phyloP scores from a whole-genome alignment of 2,329 filamentous ascomycete genomes.

The Colletotrichum musae region DNA sequence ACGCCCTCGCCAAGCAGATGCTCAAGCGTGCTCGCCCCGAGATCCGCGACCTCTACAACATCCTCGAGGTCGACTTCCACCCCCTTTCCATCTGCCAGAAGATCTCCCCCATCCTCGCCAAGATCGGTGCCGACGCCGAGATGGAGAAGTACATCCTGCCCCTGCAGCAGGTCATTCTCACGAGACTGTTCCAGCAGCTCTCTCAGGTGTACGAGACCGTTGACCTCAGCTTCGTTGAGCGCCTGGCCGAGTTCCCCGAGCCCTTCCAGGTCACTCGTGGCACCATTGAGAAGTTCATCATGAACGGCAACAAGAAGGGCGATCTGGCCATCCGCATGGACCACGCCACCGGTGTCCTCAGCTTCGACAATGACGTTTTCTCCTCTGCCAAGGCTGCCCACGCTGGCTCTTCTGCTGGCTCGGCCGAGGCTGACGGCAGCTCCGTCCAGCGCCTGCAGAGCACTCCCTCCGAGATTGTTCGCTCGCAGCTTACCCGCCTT shows the following conservation, averaged over 20 bases:
- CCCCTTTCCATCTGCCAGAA: slow-evolving; percentile 99
- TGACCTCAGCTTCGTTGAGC: slow-evolving; percentile 92
- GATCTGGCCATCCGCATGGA: slow-evolving; percentile 97
- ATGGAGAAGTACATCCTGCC: slow-evolving; percentile 98
- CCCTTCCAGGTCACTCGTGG: slow-evolving; percentile 92
- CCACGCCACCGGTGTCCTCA: slow-evolving; percentile 93
- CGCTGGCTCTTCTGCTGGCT: slow-evolving; percentile 85
- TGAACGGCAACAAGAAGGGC: slow-evolving; percentile 99
- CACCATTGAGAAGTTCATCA: slow-evolving; percentile 99
- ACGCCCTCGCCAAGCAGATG: slow-evolving; percentile 94
- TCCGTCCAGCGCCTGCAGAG: slow-evolving; percentile 96
- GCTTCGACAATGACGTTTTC: slow-evolving; percentile 98
- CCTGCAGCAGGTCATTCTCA: slow-evolving; percentile 98
- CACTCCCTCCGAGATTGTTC: slow-evolving; percentile 97
- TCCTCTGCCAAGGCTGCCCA: slow-evolving; percentile 95
- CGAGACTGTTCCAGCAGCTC: slow-evolving; percentile 97
- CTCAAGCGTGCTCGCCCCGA: slow-evolving; percentile 93
- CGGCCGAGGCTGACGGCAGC: slow-evolving; percentile 86
- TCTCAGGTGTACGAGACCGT: slow-evolving; percentile 99
- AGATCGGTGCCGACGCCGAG: slow-evolving; percentile 94
- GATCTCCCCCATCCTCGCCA: slow-evolving; percentile 93
- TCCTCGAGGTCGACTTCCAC: slow-evolving; percentile 99
- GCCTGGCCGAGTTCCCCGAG: slow-evolving; percentile 94
- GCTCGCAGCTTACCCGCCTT: slow-evolving; percentile 91
- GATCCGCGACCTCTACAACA: slow-evolving; percentile 98